Percentiles rank a stretch among this genome's conserved stretches.
Evolutionary conservation across 257 asterid genomes (phyloP).

Genomic region (Buddleja alternifolia): DNA sequence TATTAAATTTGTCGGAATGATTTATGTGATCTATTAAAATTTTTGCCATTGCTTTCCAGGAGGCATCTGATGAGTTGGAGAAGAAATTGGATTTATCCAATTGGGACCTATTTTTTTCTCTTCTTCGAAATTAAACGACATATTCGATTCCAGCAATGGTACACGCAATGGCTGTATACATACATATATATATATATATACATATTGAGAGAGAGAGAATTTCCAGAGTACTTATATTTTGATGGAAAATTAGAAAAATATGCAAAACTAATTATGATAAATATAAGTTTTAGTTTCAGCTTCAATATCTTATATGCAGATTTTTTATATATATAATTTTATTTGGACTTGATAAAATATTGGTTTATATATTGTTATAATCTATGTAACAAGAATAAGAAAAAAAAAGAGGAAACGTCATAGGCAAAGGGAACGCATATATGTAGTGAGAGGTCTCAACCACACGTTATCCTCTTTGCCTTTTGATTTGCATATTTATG

Average conservation of each 20-base stretch:
- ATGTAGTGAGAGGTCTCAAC: slow-evolving; percentile 39
- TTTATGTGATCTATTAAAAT: slow-evolving; percentile 11
- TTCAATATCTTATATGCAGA: not conserved
- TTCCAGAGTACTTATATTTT: not conserved
- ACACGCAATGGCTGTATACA: slow-evolving; percentile 12
- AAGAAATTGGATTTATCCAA: slow-evolving; percentile 69
- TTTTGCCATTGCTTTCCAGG: slow-evolving; percentile 42
- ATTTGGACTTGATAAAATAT: not conserved
- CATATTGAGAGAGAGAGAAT: no score
- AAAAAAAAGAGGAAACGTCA: no score
- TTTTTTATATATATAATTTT: not conserved
- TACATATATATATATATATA: not conserved
- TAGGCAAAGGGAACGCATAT: slow-evolving; percentile 3
- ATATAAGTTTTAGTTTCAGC: not conserved
- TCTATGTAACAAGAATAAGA: no score
- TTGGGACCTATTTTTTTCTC: slow-evolving; percentile 52
- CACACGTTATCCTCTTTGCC: slow-evolving; percentile 30
- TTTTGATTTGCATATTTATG: slow-evolving; percentile 22
- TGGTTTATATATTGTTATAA: no score
- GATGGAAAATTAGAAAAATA: not conserved
- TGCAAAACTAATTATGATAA: not conserved
- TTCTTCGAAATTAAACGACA: slow-evolving; percentile 26
- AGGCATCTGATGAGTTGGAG: slow-evolving; percentile 74
- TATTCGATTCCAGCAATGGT: slow-evolving; percentile 49
- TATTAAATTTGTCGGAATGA: no score